Evolutionary conservation across 2,329 filamentous ascomycete genomes (phyloP).

Genomic region (Pseudogymnoascus sp.): DNA sequence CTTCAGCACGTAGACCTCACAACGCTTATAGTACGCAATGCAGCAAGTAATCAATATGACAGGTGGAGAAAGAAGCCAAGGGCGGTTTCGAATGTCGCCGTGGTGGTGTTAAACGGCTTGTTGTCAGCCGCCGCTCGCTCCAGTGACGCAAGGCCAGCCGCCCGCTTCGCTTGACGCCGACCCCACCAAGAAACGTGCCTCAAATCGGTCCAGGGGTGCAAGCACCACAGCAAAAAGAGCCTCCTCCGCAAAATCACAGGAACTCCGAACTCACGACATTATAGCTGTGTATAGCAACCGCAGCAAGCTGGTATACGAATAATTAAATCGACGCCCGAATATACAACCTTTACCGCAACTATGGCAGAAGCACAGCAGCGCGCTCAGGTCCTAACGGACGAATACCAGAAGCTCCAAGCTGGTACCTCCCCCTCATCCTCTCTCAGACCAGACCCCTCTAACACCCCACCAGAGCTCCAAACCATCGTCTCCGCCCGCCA

Average conservation of each 20-base stretch:
- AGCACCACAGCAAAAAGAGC: not conserved
- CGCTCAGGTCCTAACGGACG: slow-evolving; percentile 77
- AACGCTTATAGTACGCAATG: not conserved
- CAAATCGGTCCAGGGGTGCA: not conserved
- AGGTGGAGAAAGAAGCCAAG: not conserved
- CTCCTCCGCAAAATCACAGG: not conserved
- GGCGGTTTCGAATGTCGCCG: not conserved
- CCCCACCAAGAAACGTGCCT: not conserved
- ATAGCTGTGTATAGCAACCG: not conserved
- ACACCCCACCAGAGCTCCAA: slow-evolving; percentile 56
- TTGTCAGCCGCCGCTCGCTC: not conserved
- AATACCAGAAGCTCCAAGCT: slow-evolving; percentile 80
- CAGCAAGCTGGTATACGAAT: not conserved
- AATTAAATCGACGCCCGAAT: not conserved
- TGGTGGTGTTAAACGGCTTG: not conserved
- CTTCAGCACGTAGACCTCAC: not conserved
- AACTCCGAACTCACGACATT: not conserved
- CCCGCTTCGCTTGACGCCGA: not conserved
- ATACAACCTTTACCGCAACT: slow-evolving; percentile 13
- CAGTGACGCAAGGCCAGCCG: slow-evolving; percentile 3
- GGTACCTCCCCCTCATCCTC: slow-evolving; percentile 42
- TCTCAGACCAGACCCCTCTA: no score
- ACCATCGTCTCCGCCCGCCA: slow-evolving; percentile 71
- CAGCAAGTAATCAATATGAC: not conserved
- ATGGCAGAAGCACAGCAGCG: slow-evolving; percentile 72